A percentile compares a stretch with the other conserved stretches of the same genome.
These are phyloP conservation scores for Suillus alpinus DNA, from an alignment of 768 basidiomycete genomes.

Conservation along the genomic window DNA sequence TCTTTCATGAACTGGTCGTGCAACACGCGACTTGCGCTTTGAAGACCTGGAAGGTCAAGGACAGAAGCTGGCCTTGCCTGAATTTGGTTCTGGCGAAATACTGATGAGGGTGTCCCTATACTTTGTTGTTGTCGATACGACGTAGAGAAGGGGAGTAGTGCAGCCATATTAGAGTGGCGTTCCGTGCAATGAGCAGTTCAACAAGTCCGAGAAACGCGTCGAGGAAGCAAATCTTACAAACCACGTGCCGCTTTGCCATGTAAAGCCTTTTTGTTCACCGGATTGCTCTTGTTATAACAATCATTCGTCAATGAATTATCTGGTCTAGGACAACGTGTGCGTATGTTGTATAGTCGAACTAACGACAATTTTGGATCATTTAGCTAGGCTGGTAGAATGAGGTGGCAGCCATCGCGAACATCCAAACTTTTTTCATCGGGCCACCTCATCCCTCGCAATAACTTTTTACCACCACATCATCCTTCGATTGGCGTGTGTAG, in stretches of 20 bases:
- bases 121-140: conserved; percentile 6
- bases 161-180: conserved; percentile 6
- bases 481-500: no score
- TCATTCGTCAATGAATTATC: no score
- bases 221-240: conserved; percentile 8
- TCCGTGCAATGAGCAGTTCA: conserved; percentile 4
- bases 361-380: no score
- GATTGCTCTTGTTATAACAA: no score
- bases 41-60: conserved; percentile 61
- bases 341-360: no score
- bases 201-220: conserved; percentile 3
- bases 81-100: conserved; percentile 7
- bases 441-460: no score
- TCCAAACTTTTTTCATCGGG: no score
- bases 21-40: conserved; percentile 64
- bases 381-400: no score
- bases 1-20: conserved; percentile 72
- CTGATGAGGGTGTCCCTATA: neutral
- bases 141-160: conserved; percentile 4
- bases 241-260: conserved; percentile 8
- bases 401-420: no score
- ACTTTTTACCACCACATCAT: no score
- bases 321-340: no score
- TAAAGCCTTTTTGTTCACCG: no score
- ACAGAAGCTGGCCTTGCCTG: conserved; percentile 18